Evolutionary conservation across 805 yeast genomes (phyloP), one percentile per base, ranked within the genome.

Genomic region (Ogataea ramenticola): DNA sequence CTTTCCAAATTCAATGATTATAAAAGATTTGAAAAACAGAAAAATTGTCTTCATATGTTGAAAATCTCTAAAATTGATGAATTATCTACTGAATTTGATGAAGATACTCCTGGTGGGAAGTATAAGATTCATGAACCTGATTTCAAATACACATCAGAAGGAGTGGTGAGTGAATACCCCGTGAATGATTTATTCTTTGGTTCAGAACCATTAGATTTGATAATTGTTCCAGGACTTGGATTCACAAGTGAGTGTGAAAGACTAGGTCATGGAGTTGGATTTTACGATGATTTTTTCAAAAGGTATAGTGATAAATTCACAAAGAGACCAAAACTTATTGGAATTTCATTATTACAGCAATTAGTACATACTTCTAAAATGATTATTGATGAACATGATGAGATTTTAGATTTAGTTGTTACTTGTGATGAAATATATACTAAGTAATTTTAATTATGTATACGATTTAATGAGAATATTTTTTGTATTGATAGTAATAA

Each of bases 251-350:
- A 46, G 1, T 62, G 68, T 16, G 45, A 50, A 29, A 60, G 99
- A 43, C 58, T 91, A 43, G 99, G 99, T 1, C 95, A 88, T 58
- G 99, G 99, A 1, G 91, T 82, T 5, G 99, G 97, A 0, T 89
- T 77, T 60, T 91, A 93, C 60, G 99, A 91, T 59, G 87, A 82
- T 53, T 85, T 70, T 53, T 71, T 85, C 36, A 65, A 70, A 39
- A 64, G 83, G 41, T 79, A 79, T 51, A 21, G 48, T 8, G 60
- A 70, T 55, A 34, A 22, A 5, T 56, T 62, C 65, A 29, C 50
- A 34, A 46, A 43, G 16, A 49, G 39, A 16, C 83, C 84, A 0
- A 58, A 56, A 31, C 52, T 79, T 30, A 55, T 86, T 1, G 95
- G 90, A 0, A 58, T 84, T 3, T 88, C 88, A 0, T 63, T 86